Conservation (phyloP, 1,284 basidiomycete genomes). For the Sporisorium scitamineum region DNA sequence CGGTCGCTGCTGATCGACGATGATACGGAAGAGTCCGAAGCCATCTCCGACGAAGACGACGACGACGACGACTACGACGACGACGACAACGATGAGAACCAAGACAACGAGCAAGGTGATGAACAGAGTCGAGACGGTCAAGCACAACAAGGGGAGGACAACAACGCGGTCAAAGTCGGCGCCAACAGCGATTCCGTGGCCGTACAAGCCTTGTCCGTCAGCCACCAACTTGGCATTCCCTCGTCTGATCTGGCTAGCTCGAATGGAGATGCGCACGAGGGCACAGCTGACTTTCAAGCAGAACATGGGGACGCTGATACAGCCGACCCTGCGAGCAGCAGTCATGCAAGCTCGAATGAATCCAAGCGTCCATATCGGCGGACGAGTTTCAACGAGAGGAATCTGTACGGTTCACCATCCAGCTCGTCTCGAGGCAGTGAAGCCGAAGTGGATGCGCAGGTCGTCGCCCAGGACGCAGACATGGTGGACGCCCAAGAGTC, state of each 20-base stretch:
- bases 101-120: neutral
- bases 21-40: neutral
- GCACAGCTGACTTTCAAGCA: neutral
- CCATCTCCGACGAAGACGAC: neutral
- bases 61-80: conserved; percentile 7
- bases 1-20: neutral
- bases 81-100: conserved; percentile 1
- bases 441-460: neutral
- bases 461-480: neutral
- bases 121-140: neutral
- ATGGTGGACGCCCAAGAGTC: neutral
- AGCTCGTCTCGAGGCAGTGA: neutral
- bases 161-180: no score
- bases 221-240: no score
- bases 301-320: no score
- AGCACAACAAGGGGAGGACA: no score
- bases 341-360: neutral
- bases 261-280: no score
- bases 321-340: no score
- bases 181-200: no score
- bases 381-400: conserved; percentile 8
- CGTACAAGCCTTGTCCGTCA: no score
- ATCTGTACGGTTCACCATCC: conserved; percentile 2
- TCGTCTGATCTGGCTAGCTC: neutral
- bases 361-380: conserved; percentile 2